Conservation (phyloP, 108 stramenopile species). For the Nitzschia sp. region DNA sequence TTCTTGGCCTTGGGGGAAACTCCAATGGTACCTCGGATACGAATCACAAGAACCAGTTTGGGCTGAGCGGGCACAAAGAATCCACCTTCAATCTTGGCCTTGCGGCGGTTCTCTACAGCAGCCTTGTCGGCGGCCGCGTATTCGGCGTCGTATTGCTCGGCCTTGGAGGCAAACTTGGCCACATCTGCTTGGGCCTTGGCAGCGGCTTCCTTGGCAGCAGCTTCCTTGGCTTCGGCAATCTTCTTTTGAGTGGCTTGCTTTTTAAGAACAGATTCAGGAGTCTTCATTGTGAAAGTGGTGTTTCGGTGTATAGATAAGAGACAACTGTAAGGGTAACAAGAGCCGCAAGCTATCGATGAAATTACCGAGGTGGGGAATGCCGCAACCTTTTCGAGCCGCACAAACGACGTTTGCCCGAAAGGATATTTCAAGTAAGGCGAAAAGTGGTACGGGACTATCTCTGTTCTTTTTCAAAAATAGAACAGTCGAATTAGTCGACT, state of each 20-base stretch:
- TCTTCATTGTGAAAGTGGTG: constrained; percentile 53
- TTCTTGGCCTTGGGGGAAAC: constrained; percentile 99
- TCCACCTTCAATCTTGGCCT: constrained; percentile 94
- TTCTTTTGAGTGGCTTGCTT: constrained; percentile 96
- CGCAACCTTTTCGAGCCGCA: too few relatives aligned
- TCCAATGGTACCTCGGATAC: constrained; percentile 99
- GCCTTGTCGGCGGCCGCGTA: constrained; percentile 86
- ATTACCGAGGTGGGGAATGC: not conserved
- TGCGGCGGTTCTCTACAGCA: constrained; percentile 93
- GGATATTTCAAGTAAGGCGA: not conserved
- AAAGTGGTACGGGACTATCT: constrained; percentile 1
- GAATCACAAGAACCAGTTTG: constrained; percentile 95
- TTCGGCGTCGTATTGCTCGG: constrained; percentile 94
- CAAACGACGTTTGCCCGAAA: not conserved
- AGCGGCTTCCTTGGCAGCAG: constrained; percentile 76
- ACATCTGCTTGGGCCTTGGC: constrained; percentile 78
- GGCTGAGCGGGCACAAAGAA: constrained; percentile 97
- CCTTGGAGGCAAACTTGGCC: constrained; percentile 82
- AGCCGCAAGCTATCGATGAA: not conserved
- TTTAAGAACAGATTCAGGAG: constrained; percentile 97
- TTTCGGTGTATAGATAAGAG: not conserved
- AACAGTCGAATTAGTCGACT: too few relatives aligned
- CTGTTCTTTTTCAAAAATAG: too few relatives aligned
- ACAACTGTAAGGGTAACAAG: not conserved
- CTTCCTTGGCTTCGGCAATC: constrained; percentile 72